Evolutionary conservation across 768 basidiomycete genomes (phyloP).

Genomic region (Cystofilobasidium capitatum): DNA sequence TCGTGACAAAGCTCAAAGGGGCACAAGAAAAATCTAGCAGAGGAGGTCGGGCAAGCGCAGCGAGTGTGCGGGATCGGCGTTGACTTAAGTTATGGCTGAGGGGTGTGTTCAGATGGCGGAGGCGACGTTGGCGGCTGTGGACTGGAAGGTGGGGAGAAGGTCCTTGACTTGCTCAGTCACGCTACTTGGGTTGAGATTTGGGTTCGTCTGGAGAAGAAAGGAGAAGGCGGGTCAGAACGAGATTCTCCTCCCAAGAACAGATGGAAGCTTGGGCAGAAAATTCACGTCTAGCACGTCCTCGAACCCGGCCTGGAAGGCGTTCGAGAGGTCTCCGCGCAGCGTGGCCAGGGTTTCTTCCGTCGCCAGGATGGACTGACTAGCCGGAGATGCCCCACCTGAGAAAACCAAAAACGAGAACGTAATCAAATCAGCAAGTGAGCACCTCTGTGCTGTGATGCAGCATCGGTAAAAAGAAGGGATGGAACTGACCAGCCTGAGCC

Average conservation of each 20-base stretch:
- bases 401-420: not conserved
- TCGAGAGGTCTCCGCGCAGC: not conserved
- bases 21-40: too few species aligned
- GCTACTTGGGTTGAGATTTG: not conserved
- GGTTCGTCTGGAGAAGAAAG: not conserved
- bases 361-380: not conserved
- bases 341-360: not conserved
- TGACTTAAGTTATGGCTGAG: not conserved
- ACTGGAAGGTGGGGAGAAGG: not conserved
- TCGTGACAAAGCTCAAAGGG: too few species aligned
- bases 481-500: not conserved
- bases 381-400: not conserved
- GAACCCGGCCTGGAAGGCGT: not conserved
- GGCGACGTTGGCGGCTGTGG: not conserved
- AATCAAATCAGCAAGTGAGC: not conserved
- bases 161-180: not conserved
- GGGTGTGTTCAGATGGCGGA: not conserved
- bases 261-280: too few species aligned
- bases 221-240: not conserved
- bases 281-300: not conserved
- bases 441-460: too few species aligned
- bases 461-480: not conserved
- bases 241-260: not conserved
- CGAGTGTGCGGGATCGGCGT: not conserved
- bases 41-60: too few species aligned